A percentile compares a stretch with the other conserved stretches of the same genome.
Evolutionary conservation across 2,329 filamentous ascomycete genomes (phyloP).

Genomic region (Chrysoporthe cubensis): DNA sequence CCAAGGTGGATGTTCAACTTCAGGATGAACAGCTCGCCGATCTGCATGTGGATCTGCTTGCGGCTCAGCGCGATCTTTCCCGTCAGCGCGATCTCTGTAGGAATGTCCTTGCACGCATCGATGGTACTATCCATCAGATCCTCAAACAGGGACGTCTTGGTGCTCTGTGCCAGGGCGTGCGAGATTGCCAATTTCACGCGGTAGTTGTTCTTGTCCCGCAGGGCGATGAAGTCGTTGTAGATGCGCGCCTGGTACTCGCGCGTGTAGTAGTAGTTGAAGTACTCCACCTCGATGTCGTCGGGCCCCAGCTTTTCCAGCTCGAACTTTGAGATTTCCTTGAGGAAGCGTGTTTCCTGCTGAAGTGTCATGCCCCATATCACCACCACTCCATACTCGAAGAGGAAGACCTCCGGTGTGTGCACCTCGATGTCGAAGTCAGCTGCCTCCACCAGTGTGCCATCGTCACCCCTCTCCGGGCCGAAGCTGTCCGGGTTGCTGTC

Average conservation of each 20-base stretch:
- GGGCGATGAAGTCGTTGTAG: conserved; percentile 98
- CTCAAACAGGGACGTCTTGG: conserved; percentile 97
- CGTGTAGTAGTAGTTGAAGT: conserved; percentile 99
- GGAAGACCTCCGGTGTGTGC: conserved; percentile 90
- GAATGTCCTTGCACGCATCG: conserved; percentile 89
- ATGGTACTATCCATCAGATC: conserved; percentile 94
- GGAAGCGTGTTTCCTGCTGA: conserved; percentile 85
- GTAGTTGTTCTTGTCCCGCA: conserved; percentile 93
- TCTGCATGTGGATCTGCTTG: conserved; percentile 98
- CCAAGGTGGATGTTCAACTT: conserved; percentile 98
- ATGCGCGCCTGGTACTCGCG: conserved; percentile 96
- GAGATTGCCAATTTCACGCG: conserved; percentile 98
- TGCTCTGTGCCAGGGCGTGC: conserved; percentile 91
- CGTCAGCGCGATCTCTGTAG: conserved; percentile 87
- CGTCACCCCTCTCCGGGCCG: conserved; percentile 35
- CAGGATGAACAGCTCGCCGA: conserved; percentile 96
- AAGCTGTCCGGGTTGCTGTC: conserved; percentile 41
- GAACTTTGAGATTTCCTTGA: conserved; percentile 94
- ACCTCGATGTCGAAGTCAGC: conserved; percentile 85
- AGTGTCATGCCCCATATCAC: conserved; percentile 98
- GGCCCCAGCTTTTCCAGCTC: conserved; percentile 86
- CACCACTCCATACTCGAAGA: conserved; percentile 96
- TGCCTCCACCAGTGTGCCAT: conserved; percentile 42
- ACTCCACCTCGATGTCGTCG: conserved; percentile 92
- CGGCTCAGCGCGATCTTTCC: conserved; percentile 89